Evolutionary conservation across 2,329 filamentous ascomycete species (phyloP).

Genomic region (Hypoxylon sp.): DNA sequence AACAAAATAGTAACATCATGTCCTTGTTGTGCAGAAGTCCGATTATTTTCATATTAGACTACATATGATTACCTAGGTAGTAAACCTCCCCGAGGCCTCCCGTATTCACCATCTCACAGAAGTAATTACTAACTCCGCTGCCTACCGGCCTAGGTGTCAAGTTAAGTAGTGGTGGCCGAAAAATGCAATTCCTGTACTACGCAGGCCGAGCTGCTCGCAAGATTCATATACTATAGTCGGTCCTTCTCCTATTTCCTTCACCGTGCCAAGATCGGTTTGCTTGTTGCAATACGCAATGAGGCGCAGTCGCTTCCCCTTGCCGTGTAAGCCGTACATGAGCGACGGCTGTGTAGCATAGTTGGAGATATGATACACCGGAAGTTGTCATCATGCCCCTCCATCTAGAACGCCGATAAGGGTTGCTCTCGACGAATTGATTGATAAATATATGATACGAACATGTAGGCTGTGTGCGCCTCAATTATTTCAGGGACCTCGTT

Average conservation of each 20-base stretch:
- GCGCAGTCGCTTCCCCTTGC: constrained; percentile 11
- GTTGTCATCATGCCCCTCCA: neutral
- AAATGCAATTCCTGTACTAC: constrained; percentile 11
- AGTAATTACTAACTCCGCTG: neutral
- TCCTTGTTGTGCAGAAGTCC: neutral
- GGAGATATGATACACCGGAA: neutral
- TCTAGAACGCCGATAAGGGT: neutral
- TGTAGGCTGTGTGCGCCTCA: constrained; percentile 1
- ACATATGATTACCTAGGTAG: neutral
- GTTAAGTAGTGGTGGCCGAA: neutral
- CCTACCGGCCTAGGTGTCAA: neutral
- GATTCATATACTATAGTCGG: constrained; percentile 1
- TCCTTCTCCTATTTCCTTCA: neutral
- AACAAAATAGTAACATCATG: neutral
- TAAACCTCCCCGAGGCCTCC: neutral
- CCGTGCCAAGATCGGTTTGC: neutral
- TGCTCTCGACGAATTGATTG: neutral
- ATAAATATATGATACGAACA: constrained; percentile 1
- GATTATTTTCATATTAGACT: neutral
- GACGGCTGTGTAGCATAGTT: neutral
- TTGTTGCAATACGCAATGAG: constrained; percentile 4
- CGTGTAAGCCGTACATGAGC: neutral
- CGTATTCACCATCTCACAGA: neutral
- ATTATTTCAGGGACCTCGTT: neutral
- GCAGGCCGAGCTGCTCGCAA: neutral